phyloP scores from a whole-genome alignment of 1,284 basidiomycete species.

The Ganoderma meredithae region DNA sequence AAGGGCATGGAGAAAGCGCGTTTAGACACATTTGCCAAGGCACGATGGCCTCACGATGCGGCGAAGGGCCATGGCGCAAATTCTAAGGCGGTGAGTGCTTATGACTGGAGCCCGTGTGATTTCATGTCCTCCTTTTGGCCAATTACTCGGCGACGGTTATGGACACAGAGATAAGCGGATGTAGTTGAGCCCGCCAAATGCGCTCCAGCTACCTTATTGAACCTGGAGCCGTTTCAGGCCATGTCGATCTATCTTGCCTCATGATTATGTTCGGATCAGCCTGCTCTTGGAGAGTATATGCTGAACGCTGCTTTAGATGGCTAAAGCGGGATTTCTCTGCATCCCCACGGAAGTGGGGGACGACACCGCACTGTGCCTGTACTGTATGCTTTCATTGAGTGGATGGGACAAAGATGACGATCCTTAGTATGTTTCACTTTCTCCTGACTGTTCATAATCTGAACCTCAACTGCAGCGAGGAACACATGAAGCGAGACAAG shows the following conservation, averaged over 20 bases:
- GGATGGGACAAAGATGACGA: conserved; percentile 87
- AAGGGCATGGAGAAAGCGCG: conserved; percentile 74
- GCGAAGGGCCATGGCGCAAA: conserved; percentile 70
- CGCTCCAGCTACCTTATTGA: neutral
- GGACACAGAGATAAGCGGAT: neutral
- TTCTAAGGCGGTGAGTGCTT: conserved; percentile 65
- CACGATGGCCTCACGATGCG: conserved; percentile 79
- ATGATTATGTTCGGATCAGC: neutral
- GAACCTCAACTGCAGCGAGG: conserved; percentile 53
- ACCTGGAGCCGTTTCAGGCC: conserved; percentile 13
- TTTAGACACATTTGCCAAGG: conserved; percentile 68
- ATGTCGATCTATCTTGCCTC: neutral
- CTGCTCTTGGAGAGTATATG: neutral
- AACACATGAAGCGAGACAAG: conserved; percentile 66
- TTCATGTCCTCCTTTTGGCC: neutral
- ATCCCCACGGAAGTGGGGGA: conserved; percentile 68
- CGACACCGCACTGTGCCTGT: conserved; percentile 81
- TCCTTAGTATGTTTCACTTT: conserved; percentile 63
- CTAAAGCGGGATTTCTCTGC: conserved; percentile 83
- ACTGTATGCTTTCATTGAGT: conserved; percentile 76
- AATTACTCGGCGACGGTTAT: neutral
- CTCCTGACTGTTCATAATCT: neutral
- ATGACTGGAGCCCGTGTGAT: neutral
- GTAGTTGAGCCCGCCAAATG: neutral
- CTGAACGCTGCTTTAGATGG: conserved; percentile 62